Base-by-base conservation (phyloP, 75 land plant species). In the Cupressus sempervirens region DNA sequence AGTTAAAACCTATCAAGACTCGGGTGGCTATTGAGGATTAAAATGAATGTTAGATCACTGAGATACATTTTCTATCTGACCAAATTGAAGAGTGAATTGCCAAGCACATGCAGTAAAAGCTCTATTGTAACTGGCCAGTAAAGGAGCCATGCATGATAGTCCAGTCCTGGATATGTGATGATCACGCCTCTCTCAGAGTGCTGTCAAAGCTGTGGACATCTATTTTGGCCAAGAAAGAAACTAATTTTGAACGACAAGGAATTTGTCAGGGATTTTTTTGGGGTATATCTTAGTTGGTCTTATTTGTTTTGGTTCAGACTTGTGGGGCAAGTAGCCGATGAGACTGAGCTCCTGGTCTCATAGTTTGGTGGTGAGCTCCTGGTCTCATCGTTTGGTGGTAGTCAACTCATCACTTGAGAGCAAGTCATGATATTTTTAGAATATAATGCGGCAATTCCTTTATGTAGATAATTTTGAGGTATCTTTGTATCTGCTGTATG, bases 1-100 rank as follows among this genome's bases (percentile, higher is more conserved):
- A 96, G 86, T 86, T 96, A 32, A 96, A 94, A 86, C 98, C 98
- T 12, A 96, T 96, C 79, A 96, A 94, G 87, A 96, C 98, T 14
- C 88, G 96, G 1, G 88, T 90, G 9, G 48, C 91, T 43, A 20
- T 86, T 34, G 83, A 88, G 54, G 85, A 82, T 48, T 86, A 76
- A 88, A 35, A n/a, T 72, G 74, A 50, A 82, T 26, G 14, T 82
- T 68, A 26, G n/a, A 3, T 45, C 26, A 1, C 48, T n/a, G 0
- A 7, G 32, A 26, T 43, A 41, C 48, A 79, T 45, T 26, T 45
- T 41, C 32, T n/a, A 43, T 26, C 48, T 26, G 50, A 43, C 45
- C 4, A 12, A 43, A 43, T 79, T 43, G 50, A n/a, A 79, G 81
- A 45, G 8, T 50, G 45, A 79, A 12, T 45, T 26, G 45, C 29